Percentiles rank a stretch among this genome's conserved stretches.
Evolutionary conservation across 805 yeast genomes (phyloP).

Genomic region (Spathaspora boniae): DNA sequence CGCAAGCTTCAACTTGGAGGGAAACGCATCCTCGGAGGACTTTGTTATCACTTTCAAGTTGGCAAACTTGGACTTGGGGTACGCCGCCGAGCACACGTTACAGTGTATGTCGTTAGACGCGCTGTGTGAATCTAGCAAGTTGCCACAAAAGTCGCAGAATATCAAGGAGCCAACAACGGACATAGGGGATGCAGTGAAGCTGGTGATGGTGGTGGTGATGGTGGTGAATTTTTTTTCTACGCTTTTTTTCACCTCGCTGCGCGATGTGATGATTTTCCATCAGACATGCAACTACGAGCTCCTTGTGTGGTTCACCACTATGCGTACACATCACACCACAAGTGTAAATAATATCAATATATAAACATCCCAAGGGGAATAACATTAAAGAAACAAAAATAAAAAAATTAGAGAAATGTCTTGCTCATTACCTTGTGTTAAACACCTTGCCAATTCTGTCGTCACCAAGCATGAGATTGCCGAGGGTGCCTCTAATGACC

Average conservation of each 20-base stretch:
- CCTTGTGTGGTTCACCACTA: too few species aligned
- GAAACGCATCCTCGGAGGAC: conserved; percentile 91
- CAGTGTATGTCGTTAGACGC: conserved; percentile 54
- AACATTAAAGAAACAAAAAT: too few species aligned
- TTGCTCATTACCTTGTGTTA: conserved; percentile 14
- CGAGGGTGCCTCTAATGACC: conserved; percentile 33
- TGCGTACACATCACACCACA: too few species aligned
- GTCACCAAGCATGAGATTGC: conserved; percentile 42
- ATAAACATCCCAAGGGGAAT: too few species aligned
- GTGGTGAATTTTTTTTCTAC: too few species aligned
- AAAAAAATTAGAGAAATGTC: too few species aligned
- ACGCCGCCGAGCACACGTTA: conserved; percentile 42
- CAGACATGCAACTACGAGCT: too few species aligned
- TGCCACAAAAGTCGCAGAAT: conserved; percentile 92
- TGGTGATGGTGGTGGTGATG: too few species aligned
- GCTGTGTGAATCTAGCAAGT: conserved; percentile 66
- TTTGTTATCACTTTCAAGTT: conserved; percentile 82
- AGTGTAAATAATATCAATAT: too few species aligned
- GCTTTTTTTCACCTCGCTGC: too few species aligned
- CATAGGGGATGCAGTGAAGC: too few species aligned
- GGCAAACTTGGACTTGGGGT: conserved; percentile 54
- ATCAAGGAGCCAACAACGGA: conserved; percentile 94
- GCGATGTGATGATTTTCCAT: too few species aligned
- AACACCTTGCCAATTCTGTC: conserved; percentile 40
- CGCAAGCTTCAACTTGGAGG: conserved; percentile 75